Percentiles rank a stretch among this genome's conserved stretches.
phyloP scores from a whole-genome alignment of 1,284 basidiomycete species.

The Clitocybe nebularis region DNA sequence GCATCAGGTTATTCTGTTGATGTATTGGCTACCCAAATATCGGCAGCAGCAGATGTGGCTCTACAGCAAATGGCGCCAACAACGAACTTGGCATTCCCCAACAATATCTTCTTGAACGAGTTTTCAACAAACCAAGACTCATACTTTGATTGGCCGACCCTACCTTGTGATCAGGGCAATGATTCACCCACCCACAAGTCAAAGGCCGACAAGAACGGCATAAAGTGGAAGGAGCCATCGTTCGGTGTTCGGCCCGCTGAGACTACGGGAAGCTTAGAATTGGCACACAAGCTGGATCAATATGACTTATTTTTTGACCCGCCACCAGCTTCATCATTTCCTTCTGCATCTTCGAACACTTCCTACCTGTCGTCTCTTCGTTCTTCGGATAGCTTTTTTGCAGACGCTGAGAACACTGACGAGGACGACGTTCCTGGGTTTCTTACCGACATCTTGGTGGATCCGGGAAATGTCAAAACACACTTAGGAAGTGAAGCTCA shows the following conservation, averaged over 20 bases:
- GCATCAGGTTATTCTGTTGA: conserved; percentile 28
- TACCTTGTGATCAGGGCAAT: conserved; percentile 1
- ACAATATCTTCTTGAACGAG: conserved; percentile 10
- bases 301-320: too few relatives aligned
- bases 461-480: not conserved
- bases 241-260: conserved; percentile 13
- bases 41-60: conserved; percentile 28
- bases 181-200: not conserved
- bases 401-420: not conserved
- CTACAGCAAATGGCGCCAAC: conserved; percentile 21
- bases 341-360: conserved; percentile 1
- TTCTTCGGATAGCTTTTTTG: conserved; percentile 1
- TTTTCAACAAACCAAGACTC: conserved; percentile 3
- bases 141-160: conserved; percentile 8
- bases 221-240: conserved; percentile 4
- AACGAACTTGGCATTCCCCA: conserved; percentile 2
- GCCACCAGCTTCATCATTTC: not conserved
- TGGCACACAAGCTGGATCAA: not conserved
- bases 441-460: not conserved
- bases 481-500: not conserved
- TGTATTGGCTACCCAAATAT: conserved; percentile 28
- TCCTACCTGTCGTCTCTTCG: conserved; percentile 4
- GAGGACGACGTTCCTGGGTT: not conserved
- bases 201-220: not conserved
- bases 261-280: conserved; percentile 1